A percentile compares a stretch with the other conserved stretches of the same genome.
Evolutionary conservation across 2,329 filamentous ascomycete species (phyloP).

Genomic region (Plectosphaerella cucumerina): DNA sequence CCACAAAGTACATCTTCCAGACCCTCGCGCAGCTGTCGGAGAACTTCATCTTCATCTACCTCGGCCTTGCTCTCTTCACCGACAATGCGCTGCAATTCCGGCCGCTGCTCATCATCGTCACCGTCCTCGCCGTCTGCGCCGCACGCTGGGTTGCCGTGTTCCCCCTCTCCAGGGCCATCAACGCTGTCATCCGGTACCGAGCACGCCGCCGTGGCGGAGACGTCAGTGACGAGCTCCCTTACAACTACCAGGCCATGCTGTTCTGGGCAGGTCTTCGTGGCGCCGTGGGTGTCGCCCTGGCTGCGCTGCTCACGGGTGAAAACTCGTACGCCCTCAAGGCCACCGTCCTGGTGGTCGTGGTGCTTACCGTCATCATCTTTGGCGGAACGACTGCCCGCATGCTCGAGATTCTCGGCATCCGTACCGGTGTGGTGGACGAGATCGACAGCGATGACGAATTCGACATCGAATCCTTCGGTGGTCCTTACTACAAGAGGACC

Average conservation of each 20-base stretch:
- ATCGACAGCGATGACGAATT: slow-evolving; percentile 98
- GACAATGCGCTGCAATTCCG: slow-evolving; percentile 86
- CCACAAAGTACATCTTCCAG: slow-evolving; percentile 96
- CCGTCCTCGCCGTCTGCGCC: slow-evolving; percentile 84
- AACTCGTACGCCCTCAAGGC: slow-evolving; percentile 82
- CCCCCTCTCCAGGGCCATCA: slow-evolving; percentile 83
- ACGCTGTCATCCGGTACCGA: slow-evolving; percentile 86
- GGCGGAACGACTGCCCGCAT: slow-evolving; percentile 95
- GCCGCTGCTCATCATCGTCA: slow-evolving; percentile 90
- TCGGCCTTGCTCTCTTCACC: slow-evolving; percentile 91
- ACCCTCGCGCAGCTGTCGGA: slow-evolving; percentile 92
- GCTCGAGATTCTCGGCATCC: slow-evolving; percentile 95
- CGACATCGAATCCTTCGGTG: slow-evolving; percentile 78
- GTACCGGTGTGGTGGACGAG: slow-evolving; percentile 93
- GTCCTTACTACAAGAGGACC: slow-evolving; percentile 76
- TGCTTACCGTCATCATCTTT: slow-evolving; percentile 97
- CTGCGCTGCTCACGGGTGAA: slow-evolving; percentile 78
- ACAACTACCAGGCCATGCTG: slow-evolving; percentile 98
- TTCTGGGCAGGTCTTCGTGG: slow-evolving; percentile 97
- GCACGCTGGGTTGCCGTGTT: slow-evolving; percentile 94
- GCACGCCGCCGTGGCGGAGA: slow-evolving; percentile 71
- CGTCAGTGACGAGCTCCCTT: slow-evolving; percentile 81
- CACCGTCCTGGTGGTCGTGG: slow-evolving; percentile 95
- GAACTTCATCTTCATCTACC: slow-evolving; percentile 99
- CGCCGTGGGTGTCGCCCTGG: slow-evolving; percentile 91